Percentiles rank a stretch among this genome's conserved stretches.
Conservation (phyloP, 2,329 filamentous ascomycete species). For the Cercospora nicotianae region DNA sequence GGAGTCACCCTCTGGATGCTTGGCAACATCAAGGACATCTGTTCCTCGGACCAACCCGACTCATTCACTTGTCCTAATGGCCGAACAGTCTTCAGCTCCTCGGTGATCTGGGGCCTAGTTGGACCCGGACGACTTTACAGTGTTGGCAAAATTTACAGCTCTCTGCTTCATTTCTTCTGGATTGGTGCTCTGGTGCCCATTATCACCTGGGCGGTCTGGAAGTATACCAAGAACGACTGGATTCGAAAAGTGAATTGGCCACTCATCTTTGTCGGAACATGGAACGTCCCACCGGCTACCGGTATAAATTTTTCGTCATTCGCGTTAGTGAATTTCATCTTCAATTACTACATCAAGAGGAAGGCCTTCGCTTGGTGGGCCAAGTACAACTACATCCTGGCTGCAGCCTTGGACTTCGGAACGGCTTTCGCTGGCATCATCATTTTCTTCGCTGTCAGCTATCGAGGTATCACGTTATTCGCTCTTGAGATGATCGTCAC, state of each 20-base stretch:
- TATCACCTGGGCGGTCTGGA: constrained; percentile 46
- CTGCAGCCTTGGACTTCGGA: constrained; percentile 40
- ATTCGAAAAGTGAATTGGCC: constrained; percentile 47
- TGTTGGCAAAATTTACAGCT: constrained; percentile 49
- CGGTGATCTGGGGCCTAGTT: constrained; percentile 47
- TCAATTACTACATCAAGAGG: constrained; percentile 46
- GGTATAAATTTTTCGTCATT: constrained; percentile 84
- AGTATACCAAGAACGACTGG: constrained; percentile 36
- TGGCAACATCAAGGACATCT: constrained; percentile 42
- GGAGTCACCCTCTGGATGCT: constrained; percentile 52
- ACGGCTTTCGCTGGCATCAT: constrained; percentile 42
- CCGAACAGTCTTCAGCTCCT: constrained; percentile 47
- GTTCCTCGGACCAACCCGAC: constrained; percentile 45
- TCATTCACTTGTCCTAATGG: constrained; percentile 52
- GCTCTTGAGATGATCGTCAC: too few relatives aligned
- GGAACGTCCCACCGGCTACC: constrained; percentile 64
- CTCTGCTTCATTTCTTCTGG: constrained; percentile 55
- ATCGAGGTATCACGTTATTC: too few relatives aligned
- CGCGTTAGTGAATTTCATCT: constrained; percentile 50
- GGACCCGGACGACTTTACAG: constrained; percentile 53
- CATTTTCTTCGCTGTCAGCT: constrained; percentile 43
- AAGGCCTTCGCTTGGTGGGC: constrained; percentile 55
- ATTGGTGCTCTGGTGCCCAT: constrained; percentile 49
- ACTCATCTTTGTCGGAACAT: constrained; percentile 68
- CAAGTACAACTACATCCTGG: constrained; percentile 43